Conservation (phyloP, 257 asterid genomes). For the Euphrasia confusa region DNA sequence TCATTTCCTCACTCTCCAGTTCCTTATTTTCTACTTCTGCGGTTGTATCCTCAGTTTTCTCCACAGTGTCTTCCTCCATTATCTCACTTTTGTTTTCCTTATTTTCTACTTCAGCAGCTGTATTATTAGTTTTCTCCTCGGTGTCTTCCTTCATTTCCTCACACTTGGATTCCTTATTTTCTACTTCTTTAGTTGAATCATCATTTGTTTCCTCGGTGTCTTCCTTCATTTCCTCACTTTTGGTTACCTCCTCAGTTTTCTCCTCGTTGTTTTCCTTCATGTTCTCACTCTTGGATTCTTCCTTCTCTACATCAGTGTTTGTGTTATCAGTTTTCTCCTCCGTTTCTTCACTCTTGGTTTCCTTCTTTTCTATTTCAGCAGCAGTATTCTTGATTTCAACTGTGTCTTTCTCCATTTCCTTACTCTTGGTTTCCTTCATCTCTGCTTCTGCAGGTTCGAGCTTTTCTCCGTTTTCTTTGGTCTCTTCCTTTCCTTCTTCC, state of each 20-base stretch:
- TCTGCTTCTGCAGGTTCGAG: conserved; percentile 21
- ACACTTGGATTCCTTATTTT: not conserved
- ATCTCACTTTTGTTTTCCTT: not conserved
- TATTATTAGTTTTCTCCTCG: not conserved
- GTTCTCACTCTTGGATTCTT: conserved; percentile 23
- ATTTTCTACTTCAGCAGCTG: not conserved
- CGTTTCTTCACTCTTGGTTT: not conserved
- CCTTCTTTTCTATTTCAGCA: no score
- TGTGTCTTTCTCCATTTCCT: not conserved
- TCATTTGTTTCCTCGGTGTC: conserved; percentile 8
- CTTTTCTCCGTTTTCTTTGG: conserved; percentile 24
- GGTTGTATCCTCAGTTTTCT: conserved; percentile 2
- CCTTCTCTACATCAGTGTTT: not conserved
- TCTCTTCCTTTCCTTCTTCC: conserved; percentile 22
- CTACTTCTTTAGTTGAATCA: not conserved
- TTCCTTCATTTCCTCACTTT: not conserved
- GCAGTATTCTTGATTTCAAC: not conserved
- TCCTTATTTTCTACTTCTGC: conserved; percentile 6
- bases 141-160: not conserved
- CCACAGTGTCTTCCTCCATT: not conserved
- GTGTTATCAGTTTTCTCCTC: conserved; percentile 10
- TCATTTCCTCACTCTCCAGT: not conserved
- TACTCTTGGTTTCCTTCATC: not conserved
- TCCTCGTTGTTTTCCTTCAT: conserved; percentile 18
- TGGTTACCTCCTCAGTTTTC: conserved; percentile 10